Evolutionary conservation across 176 grass and related monocot species (phyloP), one percentile per base, ranked within the genome.

Genomic region (Bolboschoenus planiculmis): DNA sequence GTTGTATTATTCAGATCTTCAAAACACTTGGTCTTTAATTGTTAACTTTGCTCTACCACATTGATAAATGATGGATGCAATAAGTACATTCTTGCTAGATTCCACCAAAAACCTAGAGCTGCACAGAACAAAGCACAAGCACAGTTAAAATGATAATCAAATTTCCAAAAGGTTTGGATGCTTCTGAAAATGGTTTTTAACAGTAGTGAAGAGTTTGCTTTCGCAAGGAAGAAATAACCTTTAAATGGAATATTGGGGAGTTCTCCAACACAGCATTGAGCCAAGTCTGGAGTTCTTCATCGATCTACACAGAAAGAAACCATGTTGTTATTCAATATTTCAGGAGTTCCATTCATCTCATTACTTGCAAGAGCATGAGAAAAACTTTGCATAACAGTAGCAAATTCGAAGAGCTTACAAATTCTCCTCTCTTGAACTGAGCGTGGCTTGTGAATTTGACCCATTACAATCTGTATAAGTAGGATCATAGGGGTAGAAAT

Each of bases 381-480:
- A 68, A 39, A 40, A 21, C 27, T 39, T 68, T 68, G 35, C 35
- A 70, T 70, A 23, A 23, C 42, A 40, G 23, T 9, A 21, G 16
- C 10, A 70, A 70, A 39, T 21, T 48, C 42, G 39, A 81, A 36
- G 31, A 26, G 35, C 96, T 99, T 94, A 99, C 96, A 90, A 68
- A 62, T 88, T 88, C 9, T 99, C 92, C 86, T 99, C 96, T 91
- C 96, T 93, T 51, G 96, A 99, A 86, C 91, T 91, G 83, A 77
- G 92, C 48, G 91, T 95, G 77, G 92, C 90, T 59, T 89, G 88
- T 35, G 96, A 99, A 81, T 88, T 81, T 59, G 93, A 90, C 85
- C 92, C 85, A 30, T 91, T 65, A 83, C 87, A 90, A 89, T 88
- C 84, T 53, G 88, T 87, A 48, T 95, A 99, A 83, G 92, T 89